These are phyloP conservation scores for Globisporangium orthogonon DNA, from an alignment of 352 stramenopile genomes.

Conservation along the genomic window DNA sequence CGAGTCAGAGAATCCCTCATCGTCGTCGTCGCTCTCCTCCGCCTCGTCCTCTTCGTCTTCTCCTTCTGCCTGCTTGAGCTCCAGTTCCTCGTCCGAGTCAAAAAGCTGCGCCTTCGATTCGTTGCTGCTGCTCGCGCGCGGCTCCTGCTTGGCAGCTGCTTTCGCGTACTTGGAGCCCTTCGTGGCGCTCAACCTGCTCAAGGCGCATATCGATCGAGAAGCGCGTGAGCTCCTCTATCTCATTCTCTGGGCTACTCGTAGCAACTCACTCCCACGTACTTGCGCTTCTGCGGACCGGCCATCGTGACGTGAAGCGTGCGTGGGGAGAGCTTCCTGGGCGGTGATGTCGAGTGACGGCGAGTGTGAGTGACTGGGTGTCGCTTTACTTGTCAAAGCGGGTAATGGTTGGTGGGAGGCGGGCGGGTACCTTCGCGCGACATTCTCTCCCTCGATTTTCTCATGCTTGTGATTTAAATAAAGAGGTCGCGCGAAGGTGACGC, in stretches of 20 bases:
- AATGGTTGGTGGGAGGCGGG: not conserved
- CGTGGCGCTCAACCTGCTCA: slow-evolving; percentile 17
- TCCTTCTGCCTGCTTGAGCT: slow-evolving; percentile 31
- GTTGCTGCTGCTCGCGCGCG: slow-evolving; percentile 21
- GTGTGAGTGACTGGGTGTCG: not conserved
- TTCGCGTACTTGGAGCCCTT: slow-evolving; percentile 70
- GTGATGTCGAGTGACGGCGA: not conserved
- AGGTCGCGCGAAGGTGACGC: not conserved
- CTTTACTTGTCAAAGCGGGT: not conserved
- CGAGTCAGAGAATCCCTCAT: slow-evolving; percentile 72
- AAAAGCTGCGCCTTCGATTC: slow-evolving; percentile 64
- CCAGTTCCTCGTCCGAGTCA: slow-evolving; percentile 55
- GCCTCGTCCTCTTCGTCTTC: slow-evolving; percentile 46
- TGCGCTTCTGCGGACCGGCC: slow-evolving; percentile 51
- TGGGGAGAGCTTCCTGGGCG: too few relatives aligned
- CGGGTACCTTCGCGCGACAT: not conserved
- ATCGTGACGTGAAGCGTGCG: slow-evolving; percentile 13
- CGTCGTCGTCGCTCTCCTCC: slow-evolving; percentile 33
- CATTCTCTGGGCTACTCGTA: too few relatives aligned
- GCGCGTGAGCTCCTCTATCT: not conserved
- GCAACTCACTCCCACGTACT: slow-evolving; percentile 12
- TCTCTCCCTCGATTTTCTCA: not conserved
- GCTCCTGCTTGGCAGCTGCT: slow-evolving; percentile 69
- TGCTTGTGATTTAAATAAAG: not conserved
- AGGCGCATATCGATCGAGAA: not conserved